Evolutionary conservation across 768 basidiomycete genomes (phyloP).

Genomic region (Pleurotus tuoliensis): DNA sequence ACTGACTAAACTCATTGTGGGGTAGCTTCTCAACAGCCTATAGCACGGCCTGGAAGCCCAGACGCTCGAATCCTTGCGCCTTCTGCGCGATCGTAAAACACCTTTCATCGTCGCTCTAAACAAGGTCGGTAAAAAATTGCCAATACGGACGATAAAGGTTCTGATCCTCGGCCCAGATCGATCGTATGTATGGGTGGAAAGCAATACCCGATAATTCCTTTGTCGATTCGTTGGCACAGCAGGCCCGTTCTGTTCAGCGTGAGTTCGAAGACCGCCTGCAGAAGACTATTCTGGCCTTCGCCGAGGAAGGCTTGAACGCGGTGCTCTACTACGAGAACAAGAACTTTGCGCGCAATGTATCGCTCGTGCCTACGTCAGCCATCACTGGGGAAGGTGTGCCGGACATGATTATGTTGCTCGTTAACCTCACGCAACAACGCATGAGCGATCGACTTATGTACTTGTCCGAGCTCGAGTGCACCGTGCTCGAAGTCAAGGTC

Average conservation of each 20-base stretch:
- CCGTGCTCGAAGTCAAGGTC: slow-evolving; percentile 97
- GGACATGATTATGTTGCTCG: slow-evolving; percentile 98
- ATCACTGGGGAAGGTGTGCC: slow-evolving; percentile 98
- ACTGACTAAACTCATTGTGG: neutral
- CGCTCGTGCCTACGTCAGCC: slow-evolving; percentile 95
- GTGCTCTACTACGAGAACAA: slow-evolving; percentile 98
- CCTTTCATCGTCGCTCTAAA: slow-evolving; percentile 99
- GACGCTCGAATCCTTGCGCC: slow-evolving; percentile 90
- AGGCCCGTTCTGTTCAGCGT: slow-evolving; percentile 72
- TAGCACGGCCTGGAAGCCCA: slow-evolving; percentile 98
- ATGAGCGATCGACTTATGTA: slow-evolving; percentile 99
- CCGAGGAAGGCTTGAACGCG: slow-evolving; percentile 97
- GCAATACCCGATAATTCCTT: slow-evolving; percentile 90
- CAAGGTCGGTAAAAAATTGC: slow-evolving; percentile 51
- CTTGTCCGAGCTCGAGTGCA: slow-evolving; percentile 94
- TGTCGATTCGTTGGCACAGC: slow-evolving; percentile 84
- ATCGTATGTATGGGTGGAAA: slow-evolving; percentile 96
- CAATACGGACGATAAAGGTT: slow-evolving; percentile 3
- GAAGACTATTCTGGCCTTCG: slow-evolving; percentile 88
- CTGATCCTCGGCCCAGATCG: slow-evolving; percentile 58
- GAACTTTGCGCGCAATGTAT: slow-evolving; percentile 89
- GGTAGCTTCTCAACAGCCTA: slow-evolving; percentile 6
- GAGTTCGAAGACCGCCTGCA: slow-evolving; percentile 89
- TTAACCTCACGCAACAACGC: slow-evolving; percentile 95
- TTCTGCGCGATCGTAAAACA: slow-evolving; percentile 90